Evolutionary conservation across 2,329 filamentous ascomycete genomes (phyloP).

Genomic region (Trichoderma atrobrunneum): DNA sequence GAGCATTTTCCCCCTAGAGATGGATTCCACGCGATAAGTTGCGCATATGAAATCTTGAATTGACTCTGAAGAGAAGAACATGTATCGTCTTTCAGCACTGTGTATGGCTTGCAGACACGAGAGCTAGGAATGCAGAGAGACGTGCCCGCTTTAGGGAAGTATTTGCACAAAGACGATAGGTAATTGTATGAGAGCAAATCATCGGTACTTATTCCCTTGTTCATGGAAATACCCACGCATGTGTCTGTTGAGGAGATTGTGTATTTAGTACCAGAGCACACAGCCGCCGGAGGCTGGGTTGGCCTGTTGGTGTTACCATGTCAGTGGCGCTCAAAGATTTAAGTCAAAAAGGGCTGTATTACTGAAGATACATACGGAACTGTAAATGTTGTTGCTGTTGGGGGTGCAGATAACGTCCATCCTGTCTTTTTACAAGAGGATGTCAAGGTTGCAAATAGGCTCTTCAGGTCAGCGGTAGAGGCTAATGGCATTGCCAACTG

Average conservation of each 20-base stretch:
- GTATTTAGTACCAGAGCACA: not conserved
- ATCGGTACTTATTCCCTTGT: not conserved
- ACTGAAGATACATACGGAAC: not conserved
- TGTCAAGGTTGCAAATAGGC: not conserved
- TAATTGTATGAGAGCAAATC: not conserved
- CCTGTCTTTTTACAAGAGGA: not conserved
- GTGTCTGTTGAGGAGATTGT: not conserved
- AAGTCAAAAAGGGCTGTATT: not conserved
- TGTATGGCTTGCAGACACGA: not conserved
- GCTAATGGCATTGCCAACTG: not conserved
- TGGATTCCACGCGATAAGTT: not conserved
- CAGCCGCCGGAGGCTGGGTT: not conserved
- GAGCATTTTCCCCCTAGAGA: not conserved
- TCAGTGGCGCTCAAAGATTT: not conserved
- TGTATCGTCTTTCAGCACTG: not conserved
- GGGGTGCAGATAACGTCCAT: not conserved
- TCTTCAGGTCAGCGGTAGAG: not conserved
- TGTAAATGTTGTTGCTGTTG: not conserved
- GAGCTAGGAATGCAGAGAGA: not conserved
- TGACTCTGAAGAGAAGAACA: not conserved
- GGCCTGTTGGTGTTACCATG: not conserved
- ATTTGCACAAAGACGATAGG: not conserved
- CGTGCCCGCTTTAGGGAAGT: not conserved
- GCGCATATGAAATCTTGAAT: not conserved
- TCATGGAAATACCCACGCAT: not conserved